Evolutionary conservation across 441 rosid species (phyloP).

Genomic region (Adansonia grandidieri): DNA sequence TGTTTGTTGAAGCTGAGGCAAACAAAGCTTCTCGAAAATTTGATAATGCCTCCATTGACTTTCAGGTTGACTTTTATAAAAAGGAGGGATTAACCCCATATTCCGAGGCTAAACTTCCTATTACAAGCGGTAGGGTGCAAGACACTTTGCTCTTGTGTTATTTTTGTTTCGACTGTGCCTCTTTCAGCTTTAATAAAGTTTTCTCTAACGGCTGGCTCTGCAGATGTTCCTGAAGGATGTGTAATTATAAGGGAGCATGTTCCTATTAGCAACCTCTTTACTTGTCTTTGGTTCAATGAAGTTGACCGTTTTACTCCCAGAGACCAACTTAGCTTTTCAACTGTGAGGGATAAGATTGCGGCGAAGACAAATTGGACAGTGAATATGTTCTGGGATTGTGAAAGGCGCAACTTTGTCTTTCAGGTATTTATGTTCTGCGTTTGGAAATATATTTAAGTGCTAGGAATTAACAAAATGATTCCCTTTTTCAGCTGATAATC

Average conservation of each 20-base stretch:
- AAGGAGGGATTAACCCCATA: conserved; percentile 87
- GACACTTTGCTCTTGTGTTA: conserved; percentile 20
- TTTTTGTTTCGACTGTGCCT: not conserved
- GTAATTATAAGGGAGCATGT: conserved; percentile 92
- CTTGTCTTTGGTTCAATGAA: conserved; percentile 97
- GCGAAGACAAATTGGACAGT: conserved; percentile 82
- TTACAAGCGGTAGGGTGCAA: conserved; percentile 71
- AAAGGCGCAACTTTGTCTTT: conserved; percentile 92
- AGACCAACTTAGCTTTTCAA: conserved; percentile 94
- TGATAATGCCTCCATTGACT: conserved; percentile 83
- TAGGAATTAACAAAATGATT: not conserved
- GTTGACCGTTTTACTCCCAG: conserved; percentile 94
- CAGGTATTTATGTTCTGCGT: conserved; percentile 61
- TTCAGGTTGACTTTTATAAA: conserved; percentile 82
- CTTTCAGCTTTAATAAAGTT: conserved; percentile 5
- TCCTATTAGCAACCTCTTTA: conserved; percentile 86
- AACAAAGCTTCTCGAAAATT: conserved; percentile 97
- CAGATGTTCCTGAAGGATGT: conserved; percentile 99
- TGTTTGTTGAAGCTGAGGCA: conserved; percentile 89
- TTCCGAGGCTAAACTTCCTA: conserved; percentile 82
- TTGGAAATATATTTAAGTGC: not conserved
- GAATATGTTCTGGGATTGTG: conserved; percentile 95
- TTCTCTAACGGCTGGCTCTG: conserved; percentile 32
- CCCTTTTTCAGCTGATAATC: not conserved
- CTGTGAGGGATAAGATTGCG: conserved; percentile 79